Conservation (phyloP, 2,329 filamentous ascomycete species). For the Colletotrichum australisinense region DNA sequence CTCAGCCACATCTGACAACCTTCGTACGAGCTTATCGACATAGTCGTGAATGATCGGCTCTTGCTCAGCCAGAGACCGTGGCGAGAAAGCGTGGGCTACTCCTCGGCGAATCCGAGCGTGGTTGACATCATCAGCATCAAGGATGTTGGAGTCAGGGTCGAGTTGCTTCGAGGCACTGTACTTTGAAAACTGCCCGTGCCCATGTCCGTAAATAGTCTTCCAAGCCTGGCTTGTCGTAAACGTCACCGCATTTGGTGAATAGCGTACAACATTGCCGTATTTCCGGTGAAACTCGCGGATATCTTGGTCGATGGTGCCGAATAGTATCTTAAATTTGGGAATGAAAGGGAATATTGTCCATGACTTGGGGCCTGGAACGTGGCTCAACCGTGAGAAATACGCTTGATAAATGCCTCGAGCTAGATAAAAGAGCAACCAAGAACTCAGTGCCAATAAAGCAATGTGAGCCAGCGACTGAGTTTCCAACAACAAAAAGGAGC, state of each 20-base stretch:
- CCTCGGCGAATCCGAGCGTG: constrained; percentile 11
- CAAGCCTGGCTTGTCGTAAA: constrained; percentile 50
- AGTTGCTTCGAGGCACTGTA: background rate
- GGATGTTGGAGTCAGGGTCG: constrained; percentile 7
- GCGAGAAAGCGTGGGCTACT: constrained; percentile 43
- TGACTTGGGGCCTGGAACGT: background rate
- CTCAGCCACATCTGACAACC: constrained; percentile 32
- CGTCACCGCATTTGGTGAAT: constrained; percentile 57
- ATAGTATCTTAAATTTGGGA: background rate
- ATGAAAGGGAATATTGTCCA: background rate
- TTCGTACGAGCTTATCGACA: constrained; percentile 40
- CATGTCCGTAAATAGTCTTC: constrained; percentile 48
- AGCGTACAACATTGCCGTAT: constrained; percentile 57
- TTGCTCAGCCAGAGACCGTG: constrained; percentile 42
- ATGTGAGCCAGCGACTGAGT: background rate
- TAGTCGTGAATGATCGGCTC: constrained; percentile 42
- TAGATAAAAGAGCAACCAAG: background rate
- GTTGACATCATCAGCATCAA: constrained; percentile 1
- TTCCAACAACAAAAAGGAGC: background rate
- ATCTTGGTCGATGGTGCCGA: constrained; percentile 26
- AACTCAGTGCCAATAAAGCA: background rate
- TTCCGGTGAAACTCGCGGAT: constrained; percentile 46
- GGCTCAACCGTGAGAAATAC: background rate
- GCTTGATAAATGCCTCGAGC: constrained; percentile 3
- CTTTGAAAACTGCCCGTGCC: background rate